A percentile compares a stretch with the other conserved stretches of the same genome.
Evolutionary conservation across 257 asterid genomes (phyloP).

Genomic region (Penstemon newberryi): DNA sequence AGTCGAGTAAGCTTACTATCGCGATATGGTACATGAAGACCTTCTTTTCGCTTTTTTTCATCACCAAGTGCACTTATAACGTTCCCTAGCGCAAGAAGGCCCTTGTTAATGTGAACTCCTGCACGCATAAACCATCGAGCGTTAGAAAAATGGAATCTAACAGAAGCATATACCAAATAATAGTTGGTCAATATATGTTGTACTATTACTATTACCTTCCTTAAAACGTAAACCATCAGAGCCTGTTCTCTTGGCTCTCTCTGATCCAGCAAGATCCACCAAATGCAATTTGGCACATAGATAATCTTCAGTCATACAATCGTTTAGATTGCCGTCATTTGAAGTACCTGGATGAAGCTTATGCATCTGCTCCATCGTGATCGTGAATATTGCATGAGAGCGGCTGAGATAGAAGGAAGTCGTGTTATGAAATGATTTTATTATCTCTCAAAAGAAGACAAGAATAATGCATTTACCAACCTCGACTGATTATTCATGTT

Average conservation of each 20-base stretch:
- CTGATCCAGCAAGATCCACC: constrained; percentile 99
- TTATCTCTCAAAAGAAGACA: not conserved
- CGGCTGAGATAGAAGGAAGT: constrained; percentile 49
- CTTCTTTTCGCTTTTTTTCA: constrained; percentile 95
- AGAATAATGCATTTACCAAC: constrained; percentile 35
- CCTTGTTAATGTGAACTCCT: constrained; percentile 99
- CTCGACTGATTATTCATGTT: constrained; percentile 98
- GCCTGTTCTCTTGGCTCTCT: constrained; percentile 97
- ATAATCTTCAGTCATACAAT: constrained; percentile 83
- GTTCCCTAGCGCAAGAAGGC: constrained; percentile 97
- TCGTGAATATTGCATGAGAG: constrained; percentile 98
- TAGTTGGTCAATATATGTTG: constrained; percentile 3
- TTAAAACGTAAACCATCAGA: constrained; percentile 98
- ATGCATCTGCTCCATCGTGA: constrained; percentile 96
- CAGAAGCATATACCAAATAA: constrained; percentile 8
- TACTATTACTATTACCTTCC: constrained; percentile 58
- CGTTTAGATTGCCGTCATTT: constrained; percentile 52
- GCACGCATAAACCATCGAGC: constrained; percentile 22
- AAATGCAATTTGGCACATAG: constrained; percentile 97
- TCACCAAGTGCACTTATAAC: constrained; percentile 99
- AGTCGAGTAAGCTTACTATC: constrained; percentile 99
- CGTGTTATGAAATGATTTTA: not conserved
- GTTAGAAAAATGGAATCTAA: constrained; percentile 20
- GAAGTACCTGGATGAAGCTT: constrained; percentile 52
- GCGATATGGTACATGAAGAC: constrained; percentile 93